Evolutionary conservation across 768 basidiomycete genomes (phyloP).

Genomic region (Boletus reticuloceps): DNA sequence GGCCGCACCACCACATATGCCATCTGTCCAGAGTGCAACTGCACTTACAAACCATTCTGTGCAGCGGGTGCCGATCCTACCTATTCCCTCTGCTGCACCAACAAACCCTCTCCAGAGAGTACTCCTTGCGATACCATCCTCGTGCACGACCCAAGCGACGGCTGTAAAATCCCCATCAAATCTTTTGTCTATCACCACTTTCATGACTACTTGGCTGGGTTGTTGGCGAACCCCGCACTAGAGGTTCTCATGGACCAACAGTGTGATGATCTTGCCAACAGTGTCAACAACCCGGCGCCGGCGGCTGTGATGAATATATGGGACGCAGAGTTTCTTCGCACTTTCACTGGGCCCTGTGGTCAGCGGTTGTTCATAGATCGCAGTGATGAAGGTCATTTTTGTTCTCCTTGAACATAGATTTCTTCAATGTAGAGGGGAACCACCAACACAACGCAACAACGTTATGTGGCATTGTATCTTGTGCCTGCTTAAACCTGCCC

Average conservation of each 20-base stretch:
- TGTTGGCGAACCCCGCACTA: neutral
- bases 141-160: too few relatives aligned
- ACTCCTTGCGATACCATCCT: too few relatives aligned
- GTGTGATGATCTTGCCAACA: neutral
- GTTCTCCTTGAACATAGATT: too few relatives aligned
- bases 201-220: neutral
- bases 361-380: constrained; percentile 18
- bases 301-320: neutral
- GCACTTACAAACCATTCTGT: too few relatives aligned
- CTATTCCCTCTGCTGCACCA: too few relatives aligned
- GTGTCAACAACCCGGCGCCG: neutral
- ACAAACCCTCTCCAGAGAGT: too few relatives aligned
- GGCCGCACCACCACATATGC: too few relatives aligned
- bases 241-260: constrained; percentile 7
- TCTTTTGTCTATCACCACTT: constrained; percentile 1
- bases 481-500: constrained; percentile 33
- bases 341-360: constrained; percentile 10
- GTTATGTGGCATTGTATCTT: constrained; percentile 33
- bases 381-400: neutral
- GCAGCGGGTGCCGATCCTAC: too few relatives aligned
- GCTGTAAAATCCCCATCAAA: neutral
- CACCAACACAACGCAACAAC: neutral
- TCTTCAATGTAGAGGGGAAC: too few relatives aligned
- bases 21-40: too few relatives aligned
- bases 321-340: neutral